These are phyloP conservation scores for Lachancea mirantina DNA, from an alignment of 805 yeast genomes.

Conservation along the genomic window DNA sequence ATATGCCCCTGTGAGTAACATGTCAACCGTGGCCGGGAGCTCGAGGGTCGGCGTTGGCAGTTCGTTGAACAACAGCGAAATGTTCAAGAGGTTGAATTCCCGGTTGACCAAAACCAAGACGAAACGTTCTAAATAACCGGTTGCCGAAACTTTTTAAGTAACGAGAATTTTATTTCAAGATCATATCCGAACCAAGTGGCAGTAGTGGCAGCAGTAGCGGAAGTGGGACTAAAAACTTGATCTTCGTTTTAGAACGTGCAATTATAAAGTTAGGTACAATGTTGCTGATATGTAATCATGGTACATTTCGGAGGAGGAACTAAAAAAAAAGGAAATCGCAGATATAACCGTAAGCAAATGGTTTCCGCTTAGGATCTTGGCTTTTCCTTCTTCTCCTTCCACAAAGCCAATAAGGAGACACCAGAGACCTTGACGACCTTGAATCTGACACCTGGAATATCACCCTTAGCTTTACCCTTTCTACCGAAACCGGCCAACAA, in stretches of 20 bases:
- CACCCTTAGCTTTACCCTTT: slow-evolving; percentile 99
- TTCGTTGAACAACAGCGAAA: slow-evolving; percentile 58
- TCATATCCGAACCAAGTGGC: neutral
- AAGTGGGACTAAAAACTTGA: slow-evolving; percentile 1
- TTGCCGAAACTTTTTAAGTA: neutral
- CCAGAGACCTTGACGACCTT: slow-evolving; percentile 99
- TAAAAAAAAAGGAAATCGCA: slow-evolving; percentile 3
- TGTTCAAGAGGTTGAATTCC: slow-evolving; percentile 67
- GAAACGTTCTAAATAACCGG: slow-evolving; percentile 13
- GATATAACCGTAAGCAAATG: slow-evolving; percentile 3
- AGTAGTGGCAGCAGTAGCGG: neutral
- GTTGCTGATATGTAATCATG: slow-evolving; percentile 2
- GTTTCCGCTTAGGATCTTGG: slow-evolving; percentile 82
- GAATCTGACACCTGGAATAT: slow-evolving; percentile 99
- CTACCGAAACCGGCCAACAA: slow-evolving; percentile 99
- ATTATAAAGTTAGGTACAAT: slow-evolving; percentile 7
- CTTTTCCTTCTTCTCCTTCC: slow-evolving; percentile 99
- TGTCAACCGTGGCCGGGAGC: slow-evolving; percentile 36
- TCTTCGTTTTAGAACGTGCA: slow-evolving; percentile 8
- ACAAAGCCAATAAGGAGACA: slow-evolving; percentile 98
- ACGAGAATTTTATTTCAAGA: neutral
- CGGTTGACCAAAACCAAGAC: slow-evolving; percentile 28
- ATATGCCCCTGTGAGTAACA: slow-evolving; percentile 76
- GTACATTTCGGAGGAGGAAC: slow-evolving; percentile 2
- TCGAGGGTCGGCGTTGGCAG: slow-evolving; percentile 42